Evolutionary conservation across 2,329 filamentous ascomycete species (phyloP).

Genomic region (Epichloe glyceriae): DNA sequence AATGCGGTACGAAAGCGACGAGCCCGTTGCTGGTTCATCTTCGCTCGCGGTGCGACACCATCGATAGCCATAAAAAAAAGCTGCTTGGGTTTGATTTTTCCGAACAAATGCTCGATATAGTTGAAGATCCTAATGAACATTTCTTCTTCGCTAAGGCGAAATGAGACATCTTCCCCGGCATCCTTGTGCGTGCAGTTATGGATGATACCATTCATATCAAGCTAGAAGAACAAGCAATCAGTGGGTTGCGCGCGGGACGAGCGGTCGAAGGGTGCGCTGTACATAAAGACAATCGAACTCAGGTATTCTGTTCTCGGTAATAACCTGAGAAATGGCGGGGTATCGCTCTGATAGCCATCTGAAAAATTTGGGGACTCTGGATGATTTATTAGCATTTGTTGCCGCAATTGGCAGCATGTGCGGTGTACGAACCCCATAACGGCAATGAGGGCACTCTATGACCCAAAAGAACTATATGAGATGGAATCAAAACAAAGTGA

Average conservation of each 20-base stretch:
- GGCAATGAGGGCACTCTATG: neutral
- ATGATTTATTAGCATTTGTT: neutral
- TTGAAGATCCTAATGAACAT: slow-evolving; percentile 99
- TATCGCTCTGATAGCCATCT: slow-evolving; percentile 99
- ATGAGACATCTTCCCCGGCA: slow-evolving; percentile 70
- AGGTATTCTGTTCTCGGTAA: slow-evolving; percentile 95
- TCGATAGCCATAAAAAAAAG: slow-evolving; percentile 99
- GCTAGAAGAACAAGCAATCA: slow-evolving; percentile 27
- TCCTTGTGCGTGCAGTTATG: slow-evolving; percentile 99
- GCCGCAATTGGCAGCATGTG: neutral
- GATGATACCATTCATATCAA: slow-evolving; percentile 99
- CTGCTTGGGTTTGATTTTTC: slow-evolving; percentile 97
- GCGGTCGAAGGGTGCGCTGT: slow-evolving; percentile 15
- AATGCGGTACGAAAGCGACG: slow-evolving; percentile 89
- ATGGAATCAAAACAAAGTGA: neutral
- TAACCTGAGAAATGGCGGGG: slow-evolving; percentile 94
- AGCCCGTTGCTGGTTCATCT: slow-evolving; percentile 99
- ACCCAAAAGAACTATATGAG: neutral
- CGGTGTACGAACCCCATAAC: slow-evolving; percentile 18
- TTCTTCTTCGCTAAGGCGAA: slow-evolving; percentile 90
- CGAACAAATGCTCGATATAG: slow-evolving; percentile 97
- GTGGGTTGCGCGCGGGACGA: slow-evolving; percentile 3
- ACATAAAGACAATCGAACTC: slow-evolving; percentile 97
- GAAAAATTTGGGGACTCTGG: slow-evolving; percentile 76
- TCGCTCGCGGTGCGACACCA: slow-evolving; percentile 90